A percentile compares a stretch with the other conserved stretches of the same genome.
These are phyloP conservation scores for Diplodia corticola DNA, from an alignment of 2,329 filamentous ascomycete species.

Conservation along the genomic window DNA sequence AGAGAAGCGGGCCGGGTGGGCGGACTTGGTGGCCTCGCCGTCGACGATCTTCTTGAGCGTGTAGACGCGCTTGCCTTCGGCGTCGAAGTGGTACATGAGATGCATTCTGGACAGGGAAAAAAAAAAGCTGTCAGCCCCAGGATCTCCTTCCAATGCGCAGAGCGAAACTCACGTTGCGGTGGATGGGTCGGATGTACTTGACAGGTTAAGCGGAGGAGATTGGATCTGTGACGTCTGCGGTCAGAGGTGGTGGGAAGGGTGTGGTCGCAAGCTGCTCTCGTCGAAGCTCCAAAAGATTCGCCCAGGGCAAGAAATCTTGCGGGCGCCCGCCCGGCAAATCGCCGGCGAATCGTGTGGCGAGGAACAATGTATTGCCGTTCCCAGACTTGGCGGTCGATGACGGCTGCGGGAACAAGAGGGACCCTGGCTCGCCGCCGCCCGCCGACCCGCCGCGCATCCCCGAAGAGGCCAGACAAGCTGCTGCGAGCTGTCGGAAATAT, in stretches of 20 bases:
- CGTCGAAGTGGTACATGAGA: constrained; percentile 84
- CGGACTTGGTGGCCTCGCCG: constrained; percentile 89
- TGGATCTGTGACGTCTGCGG: neutral
- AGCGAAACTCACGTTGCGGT: neutral
- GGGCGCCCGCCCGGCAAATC: neutral
- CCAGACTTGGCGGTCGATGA: neutral
- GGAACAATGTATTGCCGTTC: neutral
- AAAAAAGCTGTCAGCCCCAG: neutral
- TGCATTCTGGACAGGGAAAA: constrained; percentile 53
- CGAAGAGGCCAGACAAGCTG: constrained; percentile 11
- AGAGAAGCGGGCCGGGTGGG: constrained; percentile 93
- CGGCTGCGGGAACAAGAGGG: neutral
- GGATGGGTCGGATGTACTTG: too few relatives aligned
- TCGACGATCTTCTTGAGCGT: constrained; percentile 86
- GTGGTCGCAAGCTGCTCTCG: neutral
- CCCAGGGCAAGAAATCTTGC: constrained; percentile 3
- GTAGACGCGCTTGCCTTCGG: constrained; percentile 84
- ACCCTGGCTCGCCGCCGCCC: neutral
- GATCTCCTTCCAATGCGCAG: neutral
- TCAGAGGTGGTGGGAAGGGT: neutral
- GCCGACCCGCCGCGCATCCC: neutral
- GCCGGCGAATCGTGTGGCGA: neutral
- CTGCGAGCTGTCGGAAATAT: neutral
- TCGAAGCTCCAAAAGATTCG: constrained; percentile 1
- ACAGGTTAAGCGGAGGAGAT: neutral